Conservation (phyloP, 768 basidiomycete genomes). For the Fomitopsis pulvina region DNA sequence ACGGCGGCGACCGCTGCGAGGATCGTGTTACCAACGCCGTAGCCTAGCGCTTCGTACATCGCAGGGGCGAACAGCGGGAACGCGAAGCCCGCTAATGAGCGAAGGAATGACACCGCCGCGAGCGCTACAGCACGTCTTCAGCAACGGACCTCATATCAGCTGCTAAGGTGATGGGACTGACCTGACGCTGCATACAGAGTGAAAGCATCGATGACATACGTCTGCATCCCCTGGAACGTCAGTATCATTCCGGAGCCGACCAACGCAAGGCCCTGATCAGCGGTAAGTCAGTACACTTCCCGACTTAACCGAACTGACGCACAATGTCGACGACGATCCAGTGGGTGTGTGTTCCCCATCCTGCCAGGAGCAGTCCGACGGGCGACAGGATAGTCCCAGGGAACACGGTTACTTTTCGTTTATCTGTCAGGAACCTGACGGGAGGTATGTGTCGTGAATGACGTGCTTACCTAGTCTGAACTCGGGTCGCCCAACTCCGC, state of each 20-base stretch:
- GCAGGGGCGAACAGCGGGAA: conserved; percentile 71
- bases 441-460: neutral
- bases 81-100: conserved; percentile 61
- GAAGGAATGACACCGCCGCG: conserved; percentile 55
- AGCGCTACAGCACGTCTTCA: conserved; percentile 34
- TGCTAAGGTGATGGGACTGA: conserved; percentile 16
- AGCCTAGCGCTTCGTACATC: conserved; percentile 59
- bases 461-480: conserved; percentile 40
- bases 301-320: conserved; percentile 13
- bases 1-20: conserved; percentile 49
- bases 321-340: conserved; percentile 73
- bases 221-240: conserved; percentile 57
- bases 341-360: conserved; percentile 58
- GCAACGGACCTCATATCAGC: neutral
- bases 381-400: conserved; percentile 56
- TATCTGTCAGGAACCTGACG: too few relatives aligned
- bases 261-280: conserved; percentile 44
- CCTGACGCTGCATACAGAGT: conserved; percentile 64
- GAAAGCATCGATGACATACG: conserved; percentile 64
- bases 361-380: conserved; percentile 59
- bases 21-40: conserved; percentile 62
- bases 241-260: conserved; percentile 54
- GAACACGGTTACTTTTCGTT: conserved; percentile 51
- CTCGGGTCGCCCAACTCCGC: conserved; percentile 48
- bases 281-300: neutral